Conservation (phyloP, 192 early-diverging fungal genomes). For the Backusella australiensis region DNA sequence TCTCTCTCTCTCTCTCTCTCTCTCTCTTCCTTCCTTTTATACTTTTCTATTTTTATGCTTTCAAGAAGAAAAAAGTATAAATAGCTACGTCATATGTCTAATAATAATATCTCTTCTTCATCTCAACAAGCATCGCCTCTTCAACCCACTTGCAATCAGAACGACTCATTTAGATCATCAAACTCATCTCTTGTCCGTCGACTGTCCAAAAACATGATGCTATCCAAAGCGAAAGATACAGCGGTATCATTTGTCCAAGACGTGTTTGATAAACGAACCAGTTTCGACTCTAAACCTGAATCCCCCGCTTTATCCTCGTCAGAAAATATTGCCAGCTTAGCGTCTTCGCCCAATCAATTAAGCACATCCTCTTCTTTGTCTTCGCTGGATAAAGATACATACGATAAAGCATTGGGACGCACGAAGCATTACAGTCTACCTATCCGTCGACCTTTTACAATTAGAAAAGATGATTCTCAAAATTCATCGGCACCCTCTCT, state of each 20-base stretch:
- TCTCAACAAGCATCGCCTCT: not conserved
- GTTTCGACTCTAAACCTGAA: not conserved
- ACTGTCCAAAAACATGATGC: not conserved
- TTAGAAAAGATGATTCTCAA: not conserved
- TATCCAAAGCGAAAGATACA: conserved; percentile 11
- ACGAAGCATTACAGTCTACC: conserved; percentile 8
- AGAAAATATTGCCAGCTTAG: not conserved
- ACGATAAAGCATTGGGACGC: not conserved
- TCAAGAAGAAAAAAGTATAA: not conserved
- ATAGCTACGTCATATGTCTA: conserved; percentile 5
- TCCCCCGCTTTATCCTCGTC: not conserved
- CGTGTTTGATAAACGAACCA: conserved; percentile 1
- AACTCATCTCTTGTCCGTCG: not conserved
- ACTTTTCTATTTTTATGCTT: not conserved
- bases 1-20: not conserved
- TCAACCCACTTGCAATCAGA: not conserved
- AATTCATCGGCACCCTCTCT: not conserved
- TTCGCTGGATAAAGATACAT: not conserved
- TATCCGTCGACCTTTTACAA: conserved; percentile 12
- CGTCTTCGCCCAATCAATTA: not conserved
- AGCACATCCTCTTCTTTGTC: not conserved
- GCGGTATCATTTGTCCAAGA: conserved; percentile 5
- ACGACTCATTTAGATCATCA: not conserved
- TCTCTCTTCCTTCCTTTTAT: not conserved
- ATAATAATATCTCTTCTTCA: not conserved